Percentiles rank a stretch among this genome's conserved stretches.
phyloP scores from a whole-genome alignment of 306 rosid genomes.

The Oxytropis ochrocephala region DNA sequence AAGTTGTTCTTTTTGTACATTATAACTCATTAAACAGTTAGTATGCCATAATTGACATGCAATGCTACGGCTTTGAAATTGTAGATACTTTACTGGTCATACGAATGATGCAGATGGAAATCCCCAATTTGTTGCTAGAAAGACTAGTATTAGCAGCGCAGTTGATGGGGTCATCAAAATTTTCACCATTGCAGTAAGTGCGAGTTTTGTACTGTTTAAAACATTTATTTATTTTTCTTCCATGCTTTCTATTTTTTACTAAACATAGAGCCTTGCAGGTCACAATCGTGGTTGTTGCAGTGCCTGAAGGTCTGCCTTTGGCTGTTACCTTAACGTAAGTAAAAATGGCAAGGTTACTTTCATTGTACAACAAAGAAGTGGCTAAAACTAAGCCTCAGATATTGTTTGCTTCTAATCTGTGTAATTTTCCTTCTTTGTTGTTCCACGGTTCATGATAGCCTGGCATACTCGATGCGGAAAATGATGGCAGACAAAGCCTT shows the following conservation, averaged over 20 bases:
- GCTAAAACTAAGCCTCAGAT: background rate
- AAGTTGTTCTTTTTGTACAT: background rate
- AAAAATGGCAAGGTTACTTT: slow-evolving; percentile 8
- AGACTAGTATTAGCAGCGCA: slow-evolving; percentile 46
- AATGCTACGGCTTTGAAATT: slow-evolving; percentile 21
- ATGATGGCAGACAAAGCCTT: slow-evolving; percentile 99
- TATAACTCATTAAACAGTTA: background rate
- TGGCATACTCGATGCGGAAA: slow-evolving; percentile 97
- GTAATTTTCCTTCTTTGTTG: slow-evolving; percentile 14
- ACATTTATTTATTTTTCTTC: background rate
- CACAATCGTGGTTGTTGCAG: slow-evolving; percentile 98
- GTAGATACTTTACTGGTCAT: slow-evolving; percentile 77
- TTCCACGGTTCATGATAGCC: slow-evolving; percentile 35
- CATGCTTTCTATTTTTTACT: slow-evolving; percentile 16
- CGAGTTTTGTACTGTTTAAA: slow-evolving; percentile 14
- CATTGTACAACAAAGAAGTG: background rate
- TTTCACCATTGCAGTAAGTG: slow-evolving; percentile 90
- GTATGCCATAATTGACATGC: slow-evolving; percentile 19
- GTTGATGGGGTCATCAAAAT: slow-evolving; percentile 69
- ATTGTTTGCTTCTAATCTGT: slow-evolving; percentile 18
- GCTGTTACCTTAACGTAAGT: slow-evolving; percentile 97
- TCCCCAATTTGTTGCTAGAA: slow-evolving; percentile 38
- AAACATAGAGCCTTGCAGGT: slow-evolving; percentile 60
- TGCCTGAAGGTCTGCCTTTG: slow-evolving; percentile 97
- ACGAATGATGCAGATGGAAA: slow-evolving; percentile 43